Evolutionary conservation across 2,329 filamentous ascomycete genomes (phyloP).

Genomic region (Apiospora rasikravindrae): DNA sequence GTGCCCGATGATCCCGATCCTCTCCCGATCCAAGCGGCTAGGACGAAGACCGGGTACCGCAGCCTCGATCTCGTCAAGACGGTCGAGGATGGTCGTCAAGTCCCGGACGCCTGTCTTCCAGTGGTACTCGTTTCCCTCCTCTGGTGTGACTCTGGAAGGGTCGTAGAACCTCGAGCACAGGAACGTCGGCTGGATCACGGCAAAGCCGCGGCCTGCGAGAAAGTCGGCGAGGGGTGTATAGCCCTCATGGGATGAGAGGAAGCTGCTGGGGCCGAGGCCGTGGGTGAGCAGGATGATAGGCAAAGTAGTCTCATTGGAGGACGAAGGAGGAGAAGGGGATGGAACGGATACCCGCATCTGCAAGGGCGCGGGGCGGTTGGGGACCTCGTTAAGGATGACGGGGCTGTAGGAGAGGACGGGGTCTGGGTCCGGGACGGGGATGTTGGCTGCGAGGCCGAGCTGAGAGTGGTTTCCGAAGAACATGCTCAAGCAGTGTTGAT

Average conservation of each 20-base stretch:
- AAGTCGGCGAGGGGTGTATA: conserved; percentile 48
- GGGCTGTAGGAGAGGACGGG: conserved; percentile 41
- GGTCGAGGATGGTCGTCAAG: conserved; percentile 44
- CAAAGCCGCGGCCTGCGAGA: conserved; percentile 48
- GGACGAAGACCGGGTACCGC: conserved; percentile 36
- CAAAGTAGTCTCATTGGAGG: conserved; percentile 29
- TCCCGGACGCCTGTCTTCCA: conserved; percentile 43
- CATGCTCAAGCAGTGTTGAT: not conserved
- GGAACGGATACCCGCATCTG: conserved; percentile 42
- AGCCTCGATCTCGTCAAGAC: conserved; percentile 42
- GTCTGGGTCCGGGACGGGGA: conserved; percentile 38
- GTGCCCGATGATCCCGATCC: conserved; percentile 45
- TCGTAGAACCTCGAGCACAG: conserved; percentile 39
- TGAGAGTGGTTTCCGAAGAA: conserved; percentile 28
- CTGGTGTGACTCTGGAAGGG: conserved; percentile 29
- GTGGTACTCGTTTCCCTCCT: conserved; percentile 33
- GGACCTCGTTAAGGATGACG: conserved; percentile 33
- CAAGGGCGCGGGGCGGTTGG: conserved; percentile 37
- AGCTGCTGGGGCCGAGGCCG: conserved; percentile 44
- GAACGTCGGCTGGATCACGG: conserved; percentile 49
- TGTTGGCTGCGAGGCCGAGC: conserved; percentile 37
- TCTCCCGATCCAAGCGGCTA: conserved; percentile 38
- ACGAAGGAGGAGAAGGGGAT: not conserved
- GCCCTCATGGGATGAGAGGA: conserved; percentile 48
- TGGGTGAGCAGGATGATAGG: conserved; percentile 49